Evolutionary conservation across 192 early-diverging fungal genomes (phyloP), one percentile per base, ranked within the genome.

Genomic region (Diversispora eburnea): DNA sequence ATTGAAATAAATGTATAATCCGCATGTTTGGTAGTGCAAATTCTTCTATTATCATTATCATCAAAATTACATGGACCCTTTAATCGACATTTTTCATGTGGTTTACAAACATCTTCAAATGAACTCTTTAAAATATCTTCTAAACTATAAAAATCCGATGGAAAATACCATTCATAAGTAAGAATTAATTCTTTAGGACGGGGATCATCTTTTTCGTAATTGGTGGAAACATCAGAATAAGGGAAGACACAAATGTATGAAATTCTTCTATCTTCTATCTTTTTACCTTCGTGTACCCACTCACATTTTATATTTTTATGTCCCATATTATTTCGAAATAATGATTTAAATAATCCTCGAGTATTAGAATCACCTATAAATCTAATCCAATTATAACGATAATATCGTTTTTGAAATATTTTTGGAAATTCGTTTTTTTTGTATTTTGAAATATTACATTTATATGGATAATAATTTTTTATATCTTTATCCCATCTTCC

Each of bases 161-260:
- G 55, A 56, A 6, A 56, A 56, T 56, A 56, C 55, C 55, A 56
- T 56, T 56, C 55, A 56, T 20, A 56, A 56, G 55, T 56, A 19
- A 56, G 20, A 56, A 19, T 19, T 19, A 56, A 8, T 56, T 56
- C 55, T 56, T 19, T 56, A 19, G 55, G 55, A 56, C 55, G 55
- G 17, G 55, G n/a, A 33, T 33, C 25, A 56, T 56, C 55, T 56
- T 56, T 56, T 56, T 15, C 15, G 17, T 19, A 15, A 56, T 19
- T 5, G 17, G 20, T 19, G 5, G 12, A 0, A 7, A 19, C 20
- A 19, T 56, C 1, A 4, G n/a, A 19, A 56, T 56, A 56, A 20
- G 5, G 17, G 15, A 8, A 15, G 17, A 3, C 17, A 5, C 55
- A 56, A 56, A 56, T 17, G 8, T 4, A 19, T 56, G 17, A 7